Evolutionary conservation across 768 basidiomycete genomes (phyloP), one percentile per base, ranked within the genome.

Genomic region (Mrakia blollopis): DNA sequence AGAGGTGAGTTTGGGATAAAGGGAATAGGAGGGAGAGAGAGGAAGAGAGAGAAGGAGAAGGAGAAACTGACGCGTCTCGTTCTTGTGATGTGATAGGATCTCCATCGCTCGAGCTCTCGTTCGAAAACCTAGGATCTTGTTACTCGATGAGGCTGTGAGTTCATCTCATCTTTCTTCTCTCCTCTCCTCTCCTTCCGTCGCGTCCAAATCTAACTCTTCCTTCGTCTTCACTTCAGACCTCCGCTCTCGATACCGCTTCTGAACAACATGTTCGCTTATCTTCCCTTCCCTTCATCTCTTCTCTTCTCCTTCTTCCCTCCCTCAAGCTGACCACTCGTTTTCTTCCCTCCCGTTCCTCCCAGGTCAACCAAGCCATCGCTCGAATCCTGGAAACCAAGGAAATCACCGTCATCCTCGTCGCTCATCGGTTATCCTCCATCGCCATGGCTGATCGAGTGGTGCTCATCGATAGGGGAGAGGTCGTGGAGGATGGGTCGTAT

Each of bases 311-410:
- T 32, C 30, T 32, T 10, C 63, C 7, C 9, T 23, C 30, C 30
- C 47, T 39, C n/a, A 18, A 3, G 4, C 67, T 37, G 44, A 23
- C 54, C 44, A 35, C 54, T 30, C 60, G 10, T 14, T 62, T 8
- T 6, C 52, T 3, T 44, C 39, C 6, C 9, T 9, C 73, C 0
- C 10, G 25, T 30, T 28, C 23, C 6, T 16, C 3, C 44, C 69
- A 76, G 65, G 75, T 78, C 60, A 78, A 78, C 73, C 50, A 63
- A n/a, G 77, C 77, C 18, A 78, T 78, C 68, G 54, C 72, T 28
- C 74, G 73, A 54, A 78, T 78, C 41, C 72, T 78, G 50, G 72
- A 78, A 37, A 52, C 41, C 4, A 78, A 74, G 50, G 47, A 69
- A 21, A 74, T 72, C 35, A 78, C 77, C 13, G 77, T 78, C 68